phyloP scores from a whole-genome alignment of 164 flowering plant species.

The Sextonia rubra region DNA sequence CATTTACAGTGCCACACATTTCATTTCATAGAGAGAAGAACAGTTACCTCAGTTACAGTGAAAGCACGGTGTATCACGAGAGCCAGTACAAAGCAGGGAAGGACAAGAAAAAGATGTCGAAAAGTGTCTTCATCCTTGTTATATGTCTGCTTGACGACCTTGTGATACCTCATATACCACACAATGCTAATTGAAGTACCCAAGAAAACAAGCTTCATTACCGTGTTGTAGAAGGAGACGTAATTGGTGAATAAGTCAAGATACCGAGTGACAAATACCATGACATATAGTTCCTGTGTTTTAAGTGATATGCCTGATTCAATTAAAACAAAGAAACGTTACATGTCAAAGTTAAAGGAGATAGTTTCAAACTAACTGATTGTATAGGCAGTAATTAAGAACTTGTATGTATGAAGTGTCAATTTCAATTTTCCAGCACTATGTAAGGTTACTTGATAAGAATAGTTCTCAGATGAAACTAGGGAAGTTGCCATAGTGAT shows the following conservation, averaged over 20 bases:
- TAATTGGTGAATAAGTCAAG: conserved; percentile 43
- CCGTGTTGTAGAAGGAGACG: conserved; percentile 46
- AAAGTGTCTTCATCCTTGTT: conserved; percentile 54
- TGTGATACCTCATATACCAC: conserved; percentile 66
- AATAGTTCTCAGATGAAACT: too few species aligned
- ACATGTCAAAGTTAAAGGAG: not conserved
- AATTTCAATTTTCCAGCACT: too few species aligned
- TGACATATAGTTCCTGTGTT: conserved; percentile 60
- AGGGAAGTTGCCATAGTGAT: too few species aligned
- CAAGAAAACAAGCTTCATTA: conserved; percentile 57
- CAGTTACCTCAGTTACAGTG: conserved; percentile 36
- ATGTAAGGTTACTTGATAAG: too few species aligned
- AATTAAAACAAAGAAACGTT: conserved; percentile 5
- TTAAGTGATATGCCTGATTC: conserved; percentile 57
- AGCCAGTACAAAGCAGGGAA: conserved; percentile 43
- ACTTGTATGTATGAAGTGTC: too few species aligned
- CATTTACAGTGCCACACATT: not conserved
- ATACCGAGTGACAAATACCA: conserved; percentile 51
- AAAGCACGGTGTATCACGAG: conserved; percentile 32
- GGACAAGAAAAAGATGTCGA: conserved; percentile 38
- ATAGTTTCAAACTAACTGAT: not conserved
- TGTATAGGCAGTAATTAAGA: not conserved
- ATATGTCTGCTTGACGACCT: conserved; percentile 51
- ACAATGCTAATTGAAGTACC: conserved; percentile 47
- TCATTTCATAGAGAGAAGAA: not conserved